These are phyloP conservation scores for Mucor indicus DNA, from an alignment of 371 early-diverging fungal species.

Conservation along the genomic window DNA sequence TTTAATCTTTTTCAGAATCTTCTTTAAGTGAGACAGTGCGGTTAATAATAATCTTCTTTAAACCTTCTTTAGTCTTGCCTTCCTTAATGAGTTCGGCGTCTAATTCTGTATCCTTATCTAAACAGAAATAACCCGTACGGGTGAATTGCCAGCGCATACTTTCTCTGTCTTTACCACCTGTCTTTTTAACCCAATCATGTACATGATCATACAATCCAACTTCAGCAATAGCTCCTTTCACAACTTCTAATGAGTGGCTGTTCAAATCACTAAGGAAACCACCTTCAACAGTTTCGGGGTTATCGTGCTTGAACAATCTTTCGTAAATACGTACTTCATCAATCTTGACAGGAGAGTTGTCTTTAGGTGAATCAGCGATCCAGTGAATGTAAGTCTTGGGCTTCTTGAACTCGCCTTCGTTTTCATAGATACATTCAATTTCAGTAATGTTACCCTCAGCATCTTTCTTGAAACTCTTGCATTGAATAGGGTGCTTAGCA, in stretches of 20 bases:
- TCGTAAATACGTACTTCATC: slow-evolving; percentile 86
- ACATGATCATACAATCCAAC: slow-evolving; percentile 74
- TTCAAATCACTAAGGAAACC: slow-evolving; percentile 96
- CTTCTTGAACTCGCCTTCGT: slow-evolving; percentile 66
- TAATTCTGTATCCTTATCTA: slow-evolving; percentile 86
- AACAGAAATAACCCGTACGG: slow-evolving; percentile 96
- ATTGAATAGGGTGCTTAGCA: slow-evolving; percentile 82
- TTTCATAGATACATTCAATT: slow-evolving; percentile 78
- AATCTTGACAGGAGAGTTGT: slow-evolving; percentile 78
- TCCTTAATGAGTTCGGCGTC: slow-evolving; percentile 40
- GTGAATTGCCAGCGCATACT: slow-evolving; percentile 95
- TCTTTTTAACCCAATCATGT: slow-evolving; percentile 43
- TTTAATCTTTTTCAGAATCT: slow-evolving; percentile 70
- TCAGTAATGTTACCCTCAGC: slow-evolving; percentile 74
- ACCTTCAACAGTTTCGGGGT: slow-evolving; percentile 86
- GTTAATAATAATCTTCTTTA: slow-evolving; percentile 73
- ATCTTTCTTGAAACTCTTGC: slow-evolving; percentile 74
- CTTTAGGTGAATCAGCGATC: slow-evolving; percentile 85
- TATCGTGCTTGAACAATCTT: slow-evolving; percentile 87
- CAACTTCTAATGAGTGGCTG: slow-evolving; percentile 69
- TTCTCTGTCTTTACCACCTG: slow-evolving; percentile 58
- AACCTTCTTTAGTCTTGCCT: slow-evolving; percentile 35
- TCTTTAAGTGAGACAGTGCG: slow-evolving; percentile 92
- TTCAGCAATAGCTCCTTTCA: slow-evolving; percentile 80
- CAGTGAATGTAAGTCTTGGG: slow-evolving; percentile 99